Percentiles rank a stretch among this genome's conserved stretches.
phyloP scores from a whole-genome alignment of 306 rosid genomes.

The Sechiopsis laciniata region DNA sequence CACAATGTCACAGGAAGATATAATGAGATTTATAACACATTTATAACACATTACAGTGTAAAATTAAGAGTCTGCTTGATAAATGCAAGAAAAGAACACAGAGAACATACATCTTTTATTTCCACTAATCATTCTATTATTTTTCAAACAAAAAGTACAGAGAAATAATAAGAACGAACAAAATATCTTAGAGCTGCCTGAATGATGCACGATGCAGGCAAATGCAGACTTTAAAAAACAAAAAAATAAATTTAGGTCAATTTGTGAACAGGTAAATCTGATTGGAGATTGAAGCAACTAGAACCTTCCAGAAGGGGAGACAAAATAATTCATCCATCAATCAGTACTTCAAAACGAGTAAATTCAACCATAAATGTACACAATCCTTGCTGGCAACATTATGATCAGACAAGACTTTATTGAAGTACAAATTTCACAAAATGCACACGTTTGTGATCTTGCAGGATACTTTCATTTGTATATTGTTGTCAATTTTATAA shows the following conservation, averaged over 20 bases:
- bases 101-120: background rate
- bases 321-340: background rate
- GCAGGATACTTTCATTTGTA: background rate
- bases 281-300: background rate
- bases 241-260: no score
- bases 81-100: background rate
- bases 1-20: slow-evolving; percentile 9
- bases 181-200: background rate
- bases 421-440: background rate
- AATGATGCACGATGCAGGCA: background rate
- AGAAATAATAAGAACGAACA: background rate
- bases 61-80: background rate
- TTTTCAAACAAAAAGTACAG: background rate
- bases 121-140: background rate
- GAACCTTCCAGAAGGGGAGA: background rate
- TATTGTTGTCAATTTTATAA: background rate
- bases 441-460: background rate
- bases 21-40: slow-evolving; percentile 5
- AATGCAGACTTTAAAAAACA: no score
- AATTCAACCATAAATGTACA: background rate
- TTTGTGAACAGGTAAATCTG: background rate
- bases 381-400: background rate
- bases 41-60: background rate
- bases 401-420: background rate
- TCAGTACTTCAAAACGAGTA: background rate